Percentiles rank a stretch among this genome's conserved stretches.
Evolutionary conservation across 2,329 filamentous ascomycete genomes (phyloP).

Genomic region (Arthrobotrys pseudoclavata): DNA sequence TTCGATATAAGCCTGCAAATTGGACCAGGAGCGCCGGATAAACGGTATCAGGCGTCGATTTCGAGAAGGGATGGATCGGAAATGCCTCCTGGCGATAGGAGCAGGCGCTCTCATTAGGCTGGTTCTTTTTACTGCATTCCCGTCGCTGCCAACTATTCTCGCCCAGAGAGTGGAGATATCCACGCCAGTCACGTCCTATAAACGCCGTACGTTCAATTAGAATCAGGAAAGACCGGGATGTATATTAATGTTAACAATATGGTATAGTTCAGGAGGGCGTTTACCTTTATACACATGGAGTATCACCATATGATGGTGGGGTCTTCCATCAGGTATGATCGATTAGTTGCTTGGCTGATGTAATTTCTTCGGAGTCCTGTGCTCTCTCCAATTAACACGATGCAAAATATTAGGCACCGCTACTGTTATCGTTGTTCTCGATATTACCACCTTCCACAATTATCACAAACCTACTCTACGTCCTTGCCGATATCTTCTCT

Average conservation of each 20-base stretch:
- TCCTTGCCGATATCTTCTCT: constrained; percentile 82
- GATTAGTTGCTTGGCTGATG: background rate
- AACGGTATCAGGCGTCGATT: constrained; percentile 9
- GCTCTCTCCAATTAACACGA: constrained; percentile 16
- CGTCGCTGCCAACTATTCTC: constrained; percentile 84
- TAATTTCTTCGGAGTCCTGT: background rate
- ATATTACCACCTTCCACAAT: constrained; percentile 83
- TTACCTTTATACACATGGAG: constrained; percentile 94
- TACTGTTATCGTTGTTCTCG: constrained; percentile 91
- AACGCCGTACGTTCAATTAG: constrained; percentile 78
- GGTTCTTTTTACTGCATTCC: constrained; percentile 83
- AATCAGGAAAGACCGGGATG: background rate
- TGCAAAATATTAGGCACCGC: constrained; percentile 79
- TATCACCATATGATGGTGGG: constrained; percentile 96
- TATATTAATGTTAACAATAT: constrained; percentile 46
- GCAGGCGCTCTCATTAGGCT: constrained; percentile 84
- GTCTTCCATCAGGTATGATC: constrained; percentile 76
- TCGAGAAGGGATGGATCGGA: constrained; percentile 61
- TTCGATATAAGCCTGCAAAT: constrained; percentile 16
- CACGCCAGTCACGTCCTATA: constrained; percentile 97
- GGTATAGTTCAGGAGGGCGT: constrained; percentile 89
- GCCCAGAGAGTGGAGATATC: constrained; percentile 95
- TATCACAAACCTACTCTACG: constrained; percentile 84
- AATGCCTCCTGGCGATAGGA: constrained; percentile 72
- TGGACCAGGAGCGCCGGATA: constrained; percentile 13